Evolutionary conservation across 116 monocot genomes (phyloP), one percentile per base, ranked within the genome.

Genomic region (Trichopus zeylanicus): DNA sequence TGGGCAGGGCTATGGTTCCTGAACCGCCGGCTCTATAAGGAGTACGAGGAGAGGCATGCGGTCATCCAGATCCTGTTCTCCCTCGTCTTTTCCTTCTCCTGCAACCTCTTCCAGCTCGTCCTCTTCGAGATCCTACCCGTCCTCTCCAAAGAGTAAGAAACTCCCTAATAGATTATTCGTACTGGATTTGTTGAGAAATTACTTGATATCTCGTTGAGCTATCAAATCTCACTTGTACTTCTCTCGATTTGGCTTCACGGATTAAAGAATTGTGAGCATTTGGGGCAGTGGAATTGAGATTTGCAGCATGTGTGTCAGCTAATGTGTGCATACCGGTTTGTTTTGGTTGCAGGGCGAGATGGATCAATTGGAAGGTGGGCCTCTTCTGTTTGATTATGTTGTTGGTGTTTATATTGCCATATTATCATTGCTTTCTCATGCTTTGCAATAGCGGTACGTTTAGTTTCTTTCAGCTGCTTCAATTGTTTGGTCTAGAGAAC

Each of bases 1-100:
- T 95, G 94, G 94, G 80, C 89, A 31, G 94, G 94, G 55, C 75
- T 95, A 16, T 95, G 94, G 94, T 95, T 95, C 59, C 65, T 95
- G 39, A 95, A 95, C 55, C 80, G 94, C 29, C 59, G 89, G 28
- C 78, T 95, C 33, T 95, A 95, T 67, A 95, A 89, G 65, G 94
- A 95, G 69, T 95, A 95, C 70, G 94, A 95, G 70, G 94, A 95
- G 81, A 89, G 86, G 86, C 69, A 86, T 7, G 94, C 94, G 3
- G 72, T 89, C 16, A 86, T 95, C 26, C 94, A 95, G 78, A 83
- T 95, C 78, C 81, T 95, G 60, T 95, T 95, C 84, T 78, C 83
- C 70, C 63, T 78, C 57, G 90, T 95, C 72, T 95, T 95, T 62
- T 83, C 94, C 63, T 86, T 95, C 76, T 95, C 94, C 59, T 89